Base-by-base conservation (phyloP, 2,329 filamentous ascomycete species). In the Trichoderma lentiforme region DNA sequence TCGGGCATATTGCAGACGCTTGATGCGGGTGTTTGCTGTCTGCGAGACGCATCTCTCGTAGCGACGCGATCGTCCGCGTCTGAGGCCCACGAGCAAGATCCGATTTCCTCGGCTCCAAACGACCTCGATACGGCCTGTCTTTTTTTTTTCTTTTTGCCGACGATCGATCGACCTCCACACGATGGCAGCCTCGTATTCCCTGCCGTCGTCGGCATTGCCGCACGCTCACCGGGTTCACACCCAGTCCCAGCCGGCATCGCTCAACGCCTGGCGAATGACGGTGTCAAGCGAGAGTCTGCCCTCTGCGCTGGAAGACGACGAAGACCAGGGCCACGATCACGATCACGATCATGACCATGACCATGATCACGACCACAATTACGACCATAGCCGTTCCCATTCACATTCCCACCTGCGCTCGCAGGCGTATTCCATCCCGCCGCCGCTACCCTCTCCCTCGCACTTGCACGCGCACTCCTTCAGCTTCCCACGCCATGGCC, bases 111-210 rank as follows among this genome's bases (percentile, higher is more conserved):
- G 53, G 34, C 34, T 32, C 47, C n/a, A 18, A 63, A 64, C 68
- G 47, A 71, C 24, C 28, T 15, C 34, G 18, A 47, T 7, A n/a
- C 28, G 36, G 34, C 66, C 15, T 28, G 18, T 34, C 30, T 15
- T 57, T 43, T 39, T 39, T 39, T 7, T 6, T 56, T 57, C 47
- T 6, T 53, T 24, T 53, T 53, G 47, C 47, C 47, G 36, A 47
- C 65, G 26, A 58, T 36, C 24, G 65, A 60, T n/a, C 63, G 21
- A 26, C 36, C 39, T 61, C 30, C 15, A 72, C 66, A 43, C 32
- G 32, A 87, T 87, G 85, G 83, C 85, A 73, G 85, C 86, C 47
- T 85, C 87, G 26, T 89, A 87, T 77, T 82, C 84, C 66, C 79
- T 89, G 70, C 87, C 87, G n/a, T 83, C 85, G 43, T 82, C 86